phyloP scores from a whole-genome alignment of 371 early-diverging fungal genomes.

The Parasitella parasitica region DNA sequence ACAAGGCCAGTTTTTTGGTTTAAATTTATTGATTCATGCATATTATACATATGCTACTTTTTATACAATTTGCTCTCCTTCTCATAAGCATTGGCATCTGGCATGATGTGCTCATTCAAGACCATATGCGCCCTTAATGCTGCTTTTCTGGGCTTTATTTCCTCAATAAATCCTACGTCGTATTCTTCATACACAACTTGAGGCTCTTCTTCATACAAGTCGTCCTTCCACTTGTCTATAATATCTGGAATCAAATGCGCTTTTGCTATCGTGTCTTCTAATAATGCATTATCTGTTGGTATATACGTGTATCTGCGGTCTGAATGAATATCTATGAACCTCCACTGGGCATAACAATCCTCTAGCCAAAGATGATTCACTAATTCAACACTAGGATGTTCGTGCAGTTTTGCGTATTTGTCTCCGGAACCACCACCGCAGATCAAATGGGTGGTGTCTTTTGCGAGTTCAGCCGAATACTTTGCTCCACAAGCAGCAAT shows the following conservation, averaged over 20 bases:
- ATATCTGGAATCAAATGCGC: conserved; percentile 17
- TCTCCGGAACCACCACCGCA: conserved; percentile 6
- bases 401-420: conserved; percentile 63
- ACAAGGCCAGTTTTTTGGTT: too few species aligned
- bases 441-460: not conserved
- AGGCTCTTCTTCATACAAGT: not conserved
- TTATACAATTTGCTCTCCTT: conserved; percentile 27
- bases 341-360: conserved; percentile 67
- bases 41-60: not conserved
- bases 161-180: not conserved
- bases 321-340: conserved; percentile 41
- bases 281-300: conserved; percentile 27
- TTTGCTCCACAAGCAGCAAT: conserved; percentile 61
- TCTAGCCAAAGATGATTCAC: conserved; percentile 93
- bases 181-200: conserved; percentile 11
- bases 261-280: conserved; percentile 31
- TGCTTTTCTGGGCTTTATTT: conserved; percentile 46
- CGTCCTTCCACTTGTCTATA: conserved; percentile 22
- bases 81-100: conserved; percentile 56
- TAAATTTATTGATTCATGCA: too few species aligned
- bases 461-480: not conserved
- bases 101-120: conserved; percentile 45
- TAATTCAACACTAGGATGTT: conserved; percentile 59
- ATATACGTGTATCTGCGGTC: conserved; percentile 57
- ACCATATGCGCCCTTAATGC: conserved; percentile 45